Evolutionary conservation across 108 stramenopile species (phyloP), one percentile per base, ranked within the genome.

Genomic region (Cyclotella cryptica): DNA sequence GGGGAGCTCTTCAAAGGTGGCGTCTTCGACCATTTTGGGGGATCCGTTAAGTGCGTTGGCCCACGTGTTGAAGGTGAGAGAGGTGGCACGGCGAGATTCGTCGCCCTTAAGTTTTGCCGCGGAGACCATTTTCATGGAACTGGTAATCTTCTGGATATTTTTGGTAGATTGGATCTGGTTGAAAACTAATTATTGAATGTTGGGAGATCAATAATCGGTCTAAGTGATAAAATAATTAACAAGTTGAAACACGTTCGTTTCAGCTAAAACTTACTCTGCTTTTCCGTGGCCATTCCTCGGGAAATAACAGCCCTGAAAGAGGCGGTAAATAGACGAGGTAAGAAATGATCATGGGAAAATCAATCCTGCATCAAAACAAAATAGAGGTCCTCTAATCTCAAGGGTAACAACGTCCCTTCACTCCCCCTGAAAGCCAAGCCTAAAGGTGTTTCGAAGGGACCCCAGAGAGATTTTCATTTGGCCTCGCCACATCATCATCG

Each of bases 121-220:
- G 67, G 98, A 97, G 71, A 99, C 99, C 98, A 99, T 98, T 87
- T 99, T 99, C 98, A 99, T 99, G 54, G 98, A 99, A 75, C 89
- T 83, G 4, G 99, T 99, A 85, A 99, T 99, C 92, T 99, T 99
- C 64, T 90, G 83, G 78, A 99, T 98, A 89, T 99, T 99, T 84
- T 97, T 97, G 49, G 99, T 99, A 2, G 98, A 97, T 72, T 89
- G 85, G 77, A 99, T 99, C 70, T 98, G 97, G 79, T 93, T 96
- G 63, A 70, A 90, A 89, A 98, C 92, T 95, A 68, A 22, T 35
- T 52, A 17, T 35, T 53, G 27, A 17, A 35, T 35, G 35, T 35
- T 22, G 9, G 21, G 41, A 43, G 39, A 26, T 30, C 30, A 69
- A 69, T 19, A 62, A 29, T 74, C 64, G 0, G 43, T n/a, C 0